A percentile compares a stretch with the other conserved stretches of the same genome.
phyloP scores from a whole-genome alignment of 2,329 filamentous ascomycete genomes.

The Teratosphaeria pseudoeucalypti region DNA sequence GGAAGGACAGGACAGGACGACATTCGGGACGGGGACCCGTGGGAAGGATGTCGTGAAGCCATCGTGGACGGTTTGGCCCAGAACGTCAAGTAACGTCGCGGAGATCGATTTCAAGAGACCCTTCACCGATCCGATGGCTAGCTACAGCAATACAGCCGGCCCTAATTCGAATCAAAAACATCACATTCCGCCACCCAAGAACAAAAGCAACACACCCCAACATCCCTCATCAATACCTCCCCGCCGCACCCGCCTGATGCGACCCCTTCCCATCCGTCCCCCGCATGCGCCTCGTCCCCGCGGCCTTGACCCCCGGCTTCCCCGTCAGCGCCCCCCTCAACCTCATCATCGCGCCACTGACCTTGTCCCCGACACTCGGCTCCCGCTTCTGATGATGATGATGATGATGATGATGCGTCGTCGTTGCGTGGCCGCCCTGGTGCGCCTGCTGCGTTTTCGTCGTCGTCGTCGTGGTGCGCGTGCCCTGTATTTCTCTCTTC shows the following conservation, averaged over 20 bases:
- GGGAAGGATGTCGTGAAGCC: constrained; percentile 5
- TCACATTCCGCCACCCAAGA: not conserved
- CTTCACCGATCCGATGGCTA: not conserved
- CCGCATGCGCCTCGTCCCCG: constrained; percentile 25
- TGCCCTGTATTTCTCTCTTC: constrained; percentile 7
- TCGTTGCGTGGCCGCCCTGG: constrained; percentile 14
- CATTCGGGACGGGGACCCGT: constrained; percentile 3
- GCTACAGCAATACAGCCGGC: not conserved
- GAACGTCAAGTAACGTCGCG: too few species aligned
- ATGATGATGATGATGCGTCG: constrained; percentile 1
- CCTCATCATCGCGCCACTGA: constrained; percentile 65
- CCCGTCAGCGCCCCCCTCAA: constrained; percentile 59
- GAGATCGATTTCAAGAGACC: too few species aligned
- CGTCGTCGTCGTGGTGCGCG: constrained; percentile 28
- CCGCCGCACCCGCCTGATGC: constrained; percentile 1
- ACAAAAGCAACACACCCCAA: not conserved
- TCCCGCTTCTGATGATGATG: constrained; percentile 53
- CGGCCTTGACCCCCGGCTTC: constrained; percentile 58
- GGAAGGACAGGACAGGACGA: not conserved
- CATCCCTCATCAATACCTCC: not conserved
- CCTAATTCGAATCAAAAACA: not conserved
- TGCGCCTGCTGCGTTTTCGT: constrained; percentile 22
- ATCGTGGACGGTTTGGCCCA: not conserved
- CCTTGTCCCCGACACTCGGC: constrained; percentile 62
- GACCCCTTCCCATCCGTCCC: constrained; percentile 25